Conservation (phyloP, 768 basidiomycete genomes). For the Podaxis sp. region DNA sequence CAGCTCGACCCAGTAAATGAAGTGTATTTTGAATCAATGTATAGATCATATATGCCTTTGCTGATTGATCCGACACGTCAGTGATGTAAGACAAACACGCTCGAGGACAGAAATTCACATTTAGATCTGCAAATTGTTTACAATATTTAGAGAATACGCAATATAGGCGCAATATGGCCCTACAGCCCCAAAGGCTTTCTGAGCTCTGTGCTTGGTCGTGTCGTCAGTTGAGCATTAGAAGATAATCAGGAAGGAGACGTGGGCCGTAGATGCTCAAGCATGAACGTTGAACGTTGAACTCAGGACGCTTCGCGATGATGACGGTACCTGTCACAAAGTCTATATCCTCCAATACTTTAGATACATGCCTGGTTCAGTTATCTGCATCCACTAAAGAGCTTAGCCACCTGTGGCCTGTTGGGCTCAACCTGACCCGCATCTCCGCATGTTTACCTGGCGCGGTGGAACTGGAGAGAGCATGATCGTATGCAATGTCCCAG, state of each 20-base stretch:
- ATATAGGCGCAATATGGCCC: too few relatives aligned
- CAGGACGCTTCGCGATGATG: conserved; percentile 66
- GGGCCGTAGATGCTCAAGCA: conserved; percentile 23
- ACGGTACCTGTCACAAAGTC: conserved; percentile 46
- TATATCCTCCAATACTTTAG: conserved; percentile 35
- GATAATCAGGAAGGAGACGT: conserved; percentile 5
- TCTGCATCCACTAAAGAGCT: conserved; percentile 86
- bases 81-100: too few relatives aligned
- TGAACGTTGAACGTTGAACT: conserved; percentile 38
- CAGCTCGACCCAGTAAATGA: too few relatives aligned
- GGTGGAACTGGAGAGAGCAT: conserved; percentile 96
- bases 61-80: too few relatives aligned
- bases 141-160: too few relatives aligned
- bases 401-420: conserved; percentile 94
- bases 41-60: too few relatives aligned
- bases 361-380: conserved; percentile 91
- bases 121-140: too few relatives aligned
- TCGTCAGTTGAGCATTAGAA: conserved; percentile 26
- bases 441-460: conserved; percentile 97
- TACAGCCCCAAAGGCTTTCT: too few relatives aligned
- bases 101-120: too few relatives aligned
- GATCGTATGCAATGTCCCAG: conserved; percentile 75
- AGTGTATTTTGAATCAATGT: too few relatives aligned
- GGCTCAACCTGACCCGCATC: conserved; percentile 88
- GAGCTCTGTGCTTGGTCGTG: conserved; percentile 54